Evolutionary conservation across 2,329 filamentous ascomycete species (phyloP).

Genomic region (Pezicula carpinea): DNA sequence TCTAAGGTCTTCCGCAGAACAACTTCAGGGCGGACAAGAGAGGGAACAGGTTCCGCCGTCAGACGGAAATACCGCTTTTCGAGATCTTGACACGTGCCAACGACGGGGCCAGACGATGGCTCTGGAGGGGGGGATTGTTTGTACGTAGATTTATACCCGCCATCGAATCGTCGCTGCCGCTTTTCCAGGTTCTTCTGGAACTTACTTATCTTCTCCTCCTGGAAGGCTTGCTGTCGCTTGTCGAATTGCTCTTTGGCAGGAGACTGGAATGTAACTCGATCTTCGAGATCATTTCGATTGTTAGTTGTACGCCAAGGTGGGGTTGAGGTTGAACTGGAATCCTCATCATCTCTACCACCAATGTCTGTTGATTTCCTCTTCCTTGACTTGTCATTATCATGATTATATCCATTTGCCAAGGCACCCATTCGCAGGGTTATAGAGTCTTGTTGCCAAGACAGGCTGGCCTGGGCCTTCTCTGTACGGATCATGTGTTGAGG

Average conservation of each 20-base stretch:
- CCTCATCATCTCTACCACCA: conserved; percentile 48
- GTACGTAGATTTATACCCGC: conserved; percentile 52
- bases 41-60: conserved; percentile 82
- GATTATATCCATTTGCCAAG: conserved; percentile 1
- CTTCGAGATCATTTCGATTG: conserved; percentile 53
- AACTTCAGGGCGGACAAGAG: conserved; percentile 78
- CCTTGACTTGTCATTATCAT: conserved; percentile 40
- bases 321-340: conserved; percentile 35
- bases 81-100: conserved; percentile 77
- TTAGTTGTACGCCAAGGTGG: conserved; percentile 76
- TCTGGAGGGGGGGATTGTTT: conserved; percentile 50
- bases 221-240: conserved; percentile 41
- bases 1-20: conserved; percentile 82
- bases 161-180: conserved; percentile 82
- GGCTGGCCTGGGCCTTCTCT: conserved; percentile 54
- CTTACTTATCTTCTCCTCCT: conserved; percentile 69
- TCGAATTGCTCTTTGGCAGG: conserved; percentile 29
- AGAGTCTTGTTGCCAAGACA: conserved; percentile 25
- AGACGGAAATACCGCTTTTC: conserved; percentile 95
- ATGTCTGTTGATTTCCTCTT: conserved; percentile 79
- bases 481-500: conserved; percentile 73
- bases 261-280: conserved; percentile 59
- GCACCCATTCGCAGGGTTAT: conserved; percentile 17
- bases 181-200: conserved; percentile 82
- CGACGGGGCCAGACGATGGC: conserved; percentile 64